Percentiles rank a stretch among this genome's conserved stretches.
Conservation (phyloP, 352 stramenopile species). For the Halophytophthora polymorphica region DNA sequence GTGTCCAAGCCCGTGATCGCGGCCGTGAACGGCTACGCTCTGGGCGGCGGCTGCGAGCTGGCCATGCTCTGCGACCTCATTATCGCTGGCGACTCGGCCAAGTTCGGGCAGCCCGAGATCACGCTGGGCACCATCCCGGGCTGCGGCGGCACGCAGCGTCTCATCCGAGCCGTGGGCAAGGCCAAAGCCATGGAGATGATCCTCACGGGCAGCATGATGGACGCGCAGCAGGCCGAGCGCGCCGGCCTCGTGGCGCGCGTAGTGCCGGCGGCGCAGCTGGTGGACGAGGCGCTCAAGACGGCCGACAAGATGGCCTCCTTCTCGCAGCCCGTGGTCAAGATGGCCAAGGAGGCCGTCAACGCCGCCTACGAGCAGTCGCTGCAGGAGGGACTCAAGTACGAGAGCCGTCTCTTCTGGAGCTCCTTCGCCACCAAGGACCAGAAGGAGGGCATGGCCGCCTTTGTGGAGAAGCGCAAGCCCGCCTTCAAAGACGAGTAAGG, state of each 20-base stretch:
- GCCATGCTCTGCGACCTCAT: conserved; percentile 99
- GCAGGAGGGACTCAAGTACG: conserved; percentile 94
- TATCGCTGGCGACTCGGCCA: conserved; percentile 93
- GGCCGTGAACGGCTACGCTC: conserved; percentile 97
- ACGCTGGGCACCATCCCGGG: conserved; percentile 97
- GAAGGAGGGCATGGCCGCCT: conserved; percentile 96
- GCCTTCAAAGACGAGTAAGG: conserved; percentile 94
- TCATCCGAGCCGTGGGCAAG: conserved; percentile 97
- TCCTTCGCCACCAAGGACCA: conserved; percentile 95
- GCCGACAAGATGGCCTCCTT: conserved; percentile 95
- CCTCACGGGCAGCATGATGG: conserved; percentile 97
- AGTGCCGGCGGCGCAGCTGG: conserved; percentile 88
- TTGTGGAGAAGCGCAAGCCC: conserved; percentile 96
- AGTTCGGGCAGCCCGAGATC: conserved; percentile 99
- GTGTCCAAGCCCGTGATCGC: conserved; percentile 94
- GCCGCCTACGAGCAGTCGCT: conserved; percentile 91
- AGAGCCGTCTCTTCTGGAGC: conserved; percentile 97
- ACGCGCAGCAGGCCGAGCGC: conserved; percentile 92
- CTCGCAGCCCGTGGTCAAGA: conserved; percentile 94
- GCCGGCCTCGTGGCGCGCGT: conserved; percentile 94
- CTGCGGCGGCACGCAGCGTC: conserved; percentile 94
- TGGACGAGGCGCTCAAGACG: conserved; percentile 95
- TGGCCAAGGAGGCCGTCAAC: conserved; percentile 97
- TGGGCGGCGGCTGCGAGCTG: conserved; percentile 97
- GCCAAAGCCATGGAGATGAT: conserved; percentile 99